phyloP scores from a whole-genome alignment of 1,284 basidiomycete species.

The Ceratobasidium sp. region DNA sequence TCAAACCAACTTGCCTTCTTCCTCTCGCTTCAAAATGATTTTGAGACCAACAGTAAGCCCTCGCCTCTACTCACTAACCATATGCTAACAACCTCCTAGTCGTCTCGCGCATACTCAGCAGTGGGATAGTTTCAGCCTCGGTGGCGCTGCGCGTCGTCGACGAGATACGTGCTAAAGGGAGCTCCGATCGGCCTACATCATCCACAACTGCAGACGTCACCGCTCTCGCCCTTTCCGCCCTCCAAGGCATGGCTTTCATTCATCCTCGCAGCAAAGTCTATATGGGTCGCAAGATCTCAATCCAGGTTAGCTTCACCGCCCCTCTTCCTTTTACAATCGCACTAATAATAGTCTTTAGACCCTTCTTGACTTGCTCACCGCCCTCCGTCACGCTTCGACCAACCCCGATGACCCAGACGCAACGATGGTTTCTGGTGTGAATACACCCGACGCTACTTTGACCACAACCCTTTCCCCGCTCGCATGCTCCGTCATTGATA shows the following conservation, averaged over 20 bases:
- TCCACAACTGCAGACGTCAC: constrained; percentile 59
- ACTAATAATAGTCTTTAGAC: constrained; percentile 11
- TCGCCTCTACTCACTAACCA: neutral
- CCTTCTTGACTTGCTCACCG: constrained; percentile 22
- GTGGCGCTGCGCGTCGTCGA: constrained; percentile 10
- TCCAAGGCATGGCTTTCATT: constrained; percentile 85
- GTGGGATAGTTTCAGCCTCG: constrained; percentile 44
- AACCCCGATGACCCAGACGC: constrained; percentile 50
- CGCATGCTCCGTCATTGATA: constrained; percentile 80
- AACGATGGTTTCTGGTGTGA: constrained; percentile 56
- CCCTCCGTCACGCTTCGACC: constrained; percentile 37
- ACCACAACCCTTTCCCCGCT: constrained; percentile 54
- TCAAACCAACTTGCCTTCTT: constrained; percentile 67
- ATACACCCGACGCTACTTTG: constrained; percentile 52
- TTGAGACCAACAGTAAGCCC: constrained; percentile 80
- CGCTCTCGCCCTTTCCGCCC: constrained; percentile 71
- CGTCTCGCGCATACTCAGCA: constrained; percentile 64
- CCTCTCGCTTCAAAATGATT: constrained; percentile 76
- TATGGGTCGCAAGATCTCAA: constrained; percentile 74
- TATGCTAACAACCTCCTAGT: constrained; percentile 62
- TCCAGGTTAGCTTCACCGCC: constrained; percentile 69
- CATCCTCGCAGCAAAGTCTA: constrained; percentile 78
- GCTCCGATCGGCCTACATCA: constrained; percentile 51
- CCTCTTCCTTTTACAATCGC: neutral
- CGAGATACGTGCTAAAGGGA: constrained; percentile 66